Evolutionary conservation across 495 filamentous ascomycete species (phyloP), one percentile per base, ranked within the genome.

Genomic region (Pyrenula massariospora): DNA sequence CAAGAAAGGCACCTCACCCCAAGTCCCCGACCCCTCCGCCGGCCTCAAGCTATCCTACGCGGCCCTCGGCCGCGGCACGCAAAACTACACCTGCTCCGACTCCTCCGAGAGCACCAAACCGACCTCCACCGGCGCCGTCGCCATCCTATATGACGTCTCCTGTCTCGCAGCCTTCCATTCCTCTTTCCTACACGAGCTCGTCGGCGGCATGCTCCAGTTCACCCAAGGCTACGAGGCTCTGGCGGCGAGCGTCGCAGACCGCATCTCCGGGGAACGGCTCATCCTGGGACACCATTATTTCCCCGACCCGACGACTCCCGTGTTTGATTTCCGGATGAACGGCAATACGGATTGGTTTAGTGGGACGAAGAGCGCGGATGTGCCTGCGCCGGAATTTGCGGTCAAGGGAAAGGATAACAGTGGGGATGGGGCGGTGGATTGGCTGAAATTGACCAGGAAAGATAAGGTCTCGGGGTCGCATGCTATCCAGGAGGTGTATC

Each of bases 21-120:
- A 57, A 1, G 76, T 88, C 15, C 71, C 76, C 5, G 25, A 60
- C 0, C 81, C 83, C 2, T 65, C 69, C 11, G 25, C 68, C 11
- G 67, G 66, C 55, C 58, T 81, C 36, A 68, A 64, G 12, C 74
- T 89, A 55, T 78, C 81, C 66, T 77, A 80, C 65, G 75, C 89
- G 60, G 80, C 77, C 54, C 57, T 89, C 54, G 87, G 86, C 60
- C 83, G 83, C 25, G 87, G 87, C 54, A 82, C 84, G 58, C 81
- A 96, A 74, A 96, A 96, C 77, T 97, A 96, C 70, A 91, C 89
- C 57, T 96, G 92, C 75, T 74, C 79, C 36, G 65, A 76, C 25
- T 71, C 71, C 54, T 77, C 80, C 60, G 63, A 79, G 2, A 68
- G 74, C 1, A 77, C 82, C 0, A 65, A 70, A 0, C 92, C 92